Base-by-base conservation (phyloP, 768 basidiomycete genomes). In the Hygrophoropsis aurantiaca region DNA sequence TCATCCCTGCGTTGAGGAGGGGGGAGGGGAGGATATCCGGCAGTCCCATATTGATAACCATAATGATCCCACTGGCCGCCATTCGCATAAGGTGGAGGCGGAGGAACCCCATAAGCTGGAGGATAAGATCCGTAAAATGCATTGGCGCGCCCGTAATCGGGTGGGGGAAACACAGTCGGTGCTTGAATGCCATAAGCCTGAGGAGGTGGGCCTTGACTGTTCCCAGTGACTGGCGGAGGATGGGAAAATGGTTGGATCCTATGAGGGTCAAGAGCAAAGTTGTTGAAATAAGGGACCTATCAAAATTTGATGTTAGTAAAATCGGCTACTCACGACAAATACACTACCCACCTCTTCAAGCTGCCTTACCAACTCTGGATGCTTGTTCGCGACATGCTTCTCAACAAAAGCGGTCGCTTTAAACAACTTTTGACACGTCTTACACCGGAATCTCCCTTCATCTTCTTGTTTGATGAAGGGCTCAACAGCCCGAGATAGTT, bases 301-400 rank as follows among this genome's bases (percentile, higher is more conserved):
- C 48, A 51, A 51, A 54, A 46, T 51, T 35, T 35, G 39, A 54
- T 44, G 10, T 40, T 20, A 57, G 55, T 55, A 57, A 53, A 56
- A 46, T 23, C 26, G 35, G 20, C 33, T 41, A 42, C 44, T 20
- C 41, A 40, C 47, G 47, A 42, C 47, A 41, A 52, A 34, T 3
- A 51, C 30, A 46, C 8, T 27, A 59, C 75, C 68, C 64, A 97
- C 95, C 59, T 94, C 88, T 34, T 94, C 91, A 15, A 97, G 80
- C 42, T 77, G 71, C 55, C 86, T 88, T 48, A 94, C 80, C 13
- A 91, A 72, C 50, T 97, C 90, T 10, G 87, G 74, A 63, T 99
- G 97, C 65, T 98, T 98, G 65, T 94, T 92, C 11, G 85, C 81
- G 51, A 99, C 85, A 64, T 99, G 97, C 75, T 98, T 98, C 71